Conservation (phyloP, 2,329 filamentous ascomycete species). For the Arthrobotrys pseudoclavata region DNA sequence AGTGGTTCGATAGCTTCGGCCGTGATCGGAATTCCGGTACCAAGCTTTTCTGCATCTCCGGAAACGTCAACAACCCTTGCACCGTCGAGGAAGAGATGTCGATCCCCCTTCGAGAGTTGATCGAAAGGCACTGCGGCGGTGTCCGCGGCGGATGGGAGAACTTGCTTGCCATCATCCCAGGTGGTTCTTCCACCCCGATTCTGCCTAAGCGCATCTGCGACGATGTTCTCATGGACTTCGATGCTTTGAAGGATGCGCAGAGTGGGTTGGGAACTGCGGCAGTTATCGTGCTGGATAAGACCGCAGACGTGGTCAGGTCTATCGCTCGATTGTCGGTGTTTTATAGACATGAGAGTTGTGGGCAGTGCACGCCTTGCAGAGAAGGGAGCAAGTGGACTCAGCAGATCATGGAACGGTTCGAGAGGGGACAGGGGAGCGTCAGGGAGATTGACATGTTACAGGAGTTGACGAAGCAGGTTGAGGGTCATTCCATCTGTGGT, state of each 20-base stretch:
- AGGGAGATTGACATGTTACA: slow-evolving; percentile 99
- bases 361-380: slow-evolving; percentile 98
- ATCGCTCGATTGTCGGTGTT: slow-evolving; percentile 95
- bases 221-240: slow-evolving; percentile 98
- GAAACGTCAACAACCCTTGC: slow-evolving; percentile 97
- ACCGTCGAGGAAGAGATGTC: slow-evolving; percentile 99
- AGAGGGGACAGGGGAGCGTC: slow-evolving; percentile 87
- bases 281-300: slow-evolving; percentile 99
- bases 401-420: slow-evolving; percentile 98
- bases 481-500: slow-evolving; percentile 98
- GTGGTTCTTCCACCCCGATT: slow-evolving; percentile 95
- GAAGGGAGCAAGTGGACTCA: slow-evolving; percentile 99
- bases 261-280: slow-evolving; percentile 96
- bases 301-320: slow-evolving; percentile 91
- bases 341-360: slow-evolving; percentile 98
- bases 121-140: slow-evolving; percentile 98
- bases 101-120: slow-evolving; percentile 93
- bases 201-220: slow-evolving; percentile 91
- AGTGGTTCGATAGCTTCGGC: slow-evolving; percentile 93
- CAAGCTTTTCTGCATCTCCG: slow-evolving; percentile 98
- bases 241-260: slow-evolving; percentile 96
- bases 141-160: slow-evolving; percentile 98
- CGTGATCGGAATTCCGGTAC: slow-evolving; percentile 97
- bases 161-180: slow-evolving; percentile 92
- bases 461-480: slow-evolving; percentile 98